These are phyloP conservation scores for Aspergillus sp. DNA, from an alignment of 2,329 filamentous ascomycete genomes.

Conservation along the genomic window DNA sequence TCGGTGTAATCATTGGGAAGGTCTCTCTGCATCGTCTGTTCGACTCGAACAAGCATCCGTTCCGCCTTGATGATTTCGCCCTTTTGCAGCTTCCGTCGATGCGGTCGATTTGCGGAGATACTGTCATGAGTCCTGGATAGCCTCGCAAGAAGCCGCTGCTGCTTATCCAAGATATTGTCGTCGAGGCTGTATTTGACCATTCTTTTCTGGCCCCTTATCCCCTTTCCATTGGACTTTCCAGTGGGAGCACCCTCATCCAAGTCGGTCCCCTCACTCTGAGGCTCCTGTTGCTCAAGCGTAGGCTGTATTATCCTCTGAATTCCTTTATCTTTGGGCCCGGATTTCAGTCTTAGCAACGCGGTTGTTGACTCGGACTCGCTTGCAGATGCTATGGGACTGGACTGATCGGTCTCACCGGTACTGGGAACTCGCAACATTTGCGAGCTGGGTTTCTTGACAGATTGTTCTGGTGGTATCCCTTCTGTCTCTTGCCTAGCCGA, in stretches of 20 bases:
- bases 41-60: conserved; percentile 60
- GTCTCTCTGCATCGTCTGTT: conserved; percentile 44
- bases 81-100: conserved; percentile 39
- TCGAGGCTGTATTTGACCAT: conserved; percentile 40
- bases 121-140: conserved; percentile 31
- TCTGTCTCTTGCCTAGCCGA: background rate
- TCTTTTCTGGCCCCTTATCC: conserved; percentile 17
- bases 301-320: conserved; percentile 10
- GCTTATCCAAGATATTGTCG: conserved; percentile 36
- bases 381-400: conserved; percentile 14
- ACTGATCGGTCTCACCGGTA: conserved; percentile 14
- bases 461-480: background rate
- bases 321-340: conserved; percentile 15
- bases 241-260: conserved; percentile 8
- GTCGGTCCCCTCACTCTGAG: conserved; percentile 21
- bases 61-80: conserved; percentile 62
- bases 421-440: conserved; percentile 12
- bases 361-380: conserved; percentile 30
- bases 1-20: conserved; percentile 58
- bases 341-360: conserved; percentile 22
- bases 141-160: conserved; percentile 33
- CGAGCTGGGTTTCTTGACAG: conserved; percentile 5
- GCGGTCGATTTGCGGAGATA: conserved; percentile 28
- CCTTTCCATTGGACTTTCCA: conserved; percentile 2
- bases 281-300: conserved; percentile 28